These are phyloP conservation scores for Salix koriyanagi DNA, from an alignment of 345 rosid genomes.

Conservation along the genomic window DNA sequence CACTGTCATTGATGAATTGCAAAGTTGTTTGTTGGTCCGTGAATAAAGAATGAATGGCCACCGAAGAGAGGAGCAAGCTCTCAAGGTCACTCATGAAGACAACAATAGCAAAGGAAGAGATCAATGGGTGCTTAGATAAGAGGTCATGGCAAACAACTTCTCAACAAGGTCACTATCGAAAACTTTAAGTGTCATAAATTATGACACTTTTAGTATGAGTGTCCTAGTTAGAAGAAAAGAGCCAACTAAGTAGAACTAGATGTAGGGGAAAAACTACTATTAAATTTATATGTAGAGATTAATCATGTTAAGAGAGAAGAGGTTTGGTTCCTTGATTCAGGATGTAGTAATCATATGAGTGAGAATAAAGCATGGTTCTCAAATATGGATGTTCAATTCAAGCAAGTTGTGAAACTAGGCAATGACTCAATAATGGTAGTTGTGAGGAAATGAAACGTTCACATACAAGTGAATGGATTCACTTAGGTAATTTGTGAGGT, in stretches of 20 bases:
- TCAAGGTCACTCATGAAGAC: not conserved
- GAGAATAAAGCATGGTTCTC: not conserved
- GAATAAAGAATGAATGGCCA: not conserved
- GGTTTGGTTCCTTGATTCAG: not conserved
- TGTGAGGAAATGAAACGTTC: not conserved
- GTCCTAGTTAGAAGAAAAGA: not conserved
- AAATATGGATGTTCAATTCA: not conserved
- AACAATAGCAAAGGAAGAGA: not conserved
- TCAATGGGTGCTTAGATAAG: too few relatives aligned
- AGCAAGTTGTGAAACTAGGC: not conserved
- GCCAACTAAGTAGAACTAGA: not conserved
- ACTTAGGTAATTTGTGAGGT: not conserved
- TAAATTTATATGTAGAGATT: not conserved
- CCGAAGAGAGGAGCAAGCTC: not conserved
- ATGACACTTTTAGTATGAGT: not conserved
- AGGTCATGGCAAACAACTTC: too few relatives aligned
- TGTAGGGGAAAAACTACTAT: not conserved
- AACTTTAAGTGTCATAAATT: too few relatives aligned
- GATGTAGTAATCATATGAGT: too few relatives aligned
- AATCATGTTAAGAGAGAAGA: not conserved
- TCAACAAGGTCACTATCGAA: too few relatives aligned
- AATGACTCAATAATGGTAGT: not conserved
- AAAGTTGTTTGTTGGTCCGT: not conserved
- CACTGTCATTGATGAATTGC: not conserved
- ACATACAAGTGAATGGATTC: not conserved